These are phyloP conservation scores for Coniochaeta ligniaria DNA, from an alignment of 2,329 filamentous ascomycete genomes.

Conservation along the genomic window DNA sequence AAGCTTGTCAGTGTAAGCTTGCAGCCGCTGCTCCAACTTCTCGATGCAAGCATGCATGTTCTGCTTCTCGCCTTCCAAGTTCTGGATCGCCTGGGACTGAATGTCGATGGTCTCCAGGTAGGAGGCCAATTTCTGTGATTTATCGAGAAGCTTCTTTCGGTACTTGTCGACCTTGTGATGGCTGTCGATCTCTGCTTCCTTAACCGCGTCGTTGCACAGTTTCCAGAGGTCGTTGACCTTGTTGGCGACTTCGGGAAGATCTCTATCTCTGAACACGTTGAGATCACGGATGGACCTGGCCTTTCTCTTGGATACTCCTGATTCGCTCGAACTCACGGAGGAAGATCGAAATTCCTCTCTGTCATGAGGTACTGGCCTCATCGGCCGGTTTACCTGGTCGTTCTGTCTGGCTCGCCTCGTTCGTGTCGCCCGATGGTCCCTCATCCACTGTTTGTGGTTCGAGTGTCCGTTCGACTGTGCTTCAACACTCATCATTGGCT, in stretches of 20 bases:
- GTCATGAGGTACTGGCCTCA: not conserved
- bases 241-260: not conserved
- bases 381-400: not conserved
- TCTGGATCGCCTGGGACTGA: not conserved
- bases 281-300: not conserved
- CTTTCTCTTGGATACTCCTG: not conserved
- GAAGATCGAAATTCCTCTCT: not conserved
- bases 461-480: not conserved
- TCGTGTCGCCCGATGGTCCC: not conserved
- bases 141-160: not conserved
- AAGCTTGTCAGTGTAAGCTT: slow-evolving; percentile 18
- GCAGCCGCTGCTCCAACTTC: slow-evolving; percentile 18
- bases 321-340: not conserved
- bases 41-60: slow-evolving; percentile 2
- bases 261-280: not conserved
- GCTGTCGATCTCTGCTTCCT: not conserved
- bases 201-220: not conserved
- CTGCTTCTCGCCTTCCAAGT: not conserved
- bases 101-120: not conserved
- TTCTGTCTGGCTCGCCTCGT: not conserved
- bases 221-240: not conserved
- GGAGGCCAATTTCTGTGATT: not conserved
- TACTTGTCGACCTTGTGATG: not conserved
- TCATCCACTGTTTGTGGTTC: not conserved
- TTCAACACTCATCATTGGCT: not conserved